phyloP scores from a whole-genome alignment of 768 basidiomycete genomes.

The Mycena haematopus region DNA sequence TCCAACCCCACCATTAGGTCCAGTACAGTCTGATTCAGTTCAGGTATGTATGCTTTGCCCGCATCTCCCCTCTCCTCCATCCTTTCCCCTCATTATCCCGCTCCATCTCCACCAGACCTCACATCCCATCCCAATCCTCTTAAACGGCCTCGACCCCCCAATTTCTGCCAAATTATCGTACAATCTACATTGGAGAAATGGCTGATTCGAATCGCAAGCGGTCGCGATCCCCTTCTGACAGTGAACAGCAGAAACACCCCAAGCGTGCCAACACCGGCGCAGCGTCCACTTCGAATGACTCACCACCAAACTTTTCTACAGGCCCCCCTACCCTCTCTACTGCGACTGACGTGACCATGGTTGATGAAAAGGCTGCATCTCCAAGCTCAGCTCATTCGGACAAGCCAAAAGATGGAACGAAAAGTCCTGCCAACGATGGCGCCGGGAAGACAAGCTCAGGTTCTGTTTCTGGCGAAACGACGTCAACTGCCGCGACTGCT shows the following conservation, averaged over 20 bases:
- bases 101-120: constrained; percentile 60
- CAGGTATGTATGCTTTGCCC: constrained; percentile 45
- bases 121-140: constrained; percentile 46
- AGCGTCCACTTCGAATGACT: constrained; percentile 67
- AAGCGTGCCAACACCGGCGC: constrained; percentile 87
- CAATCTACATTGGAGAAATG: constrained; percentile 77
- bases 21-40: constrained; percentile 8
- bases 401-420: constrained; percentile 49
- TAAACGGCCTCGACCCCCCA: constrained; percentile 42
- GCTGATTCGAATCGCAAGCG: constrained; percentile 84
- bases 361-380: constrained; percentile 66
- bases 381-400: constrained; percentile 50
- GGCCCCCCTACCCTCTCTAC: constrained; percentile 48
- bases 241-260: constrained; percentile 77
- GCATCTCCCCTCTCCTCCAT: constrained; percentile 48
- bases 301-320: constrained; percentile 52
- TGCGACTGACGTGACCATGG: constrained; percentile 70
- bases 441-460: constrained; percentile 49
- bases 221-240: constrained; percentile 85
- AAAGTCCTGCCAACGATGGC: constrained; percentile 44
- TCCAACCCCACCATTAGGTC: not conserved
- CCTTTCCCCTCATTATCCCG: constrained; percentile 64
- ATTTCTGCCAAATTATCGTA: constrained; percentile 47
- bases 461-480: constrained; percentile 57
- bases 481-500: constrained; percentile 53